Base-by-base conservation (phyloP, 2,329 filamentous ascomycete species). In the Penicillium sp. region DNA sequence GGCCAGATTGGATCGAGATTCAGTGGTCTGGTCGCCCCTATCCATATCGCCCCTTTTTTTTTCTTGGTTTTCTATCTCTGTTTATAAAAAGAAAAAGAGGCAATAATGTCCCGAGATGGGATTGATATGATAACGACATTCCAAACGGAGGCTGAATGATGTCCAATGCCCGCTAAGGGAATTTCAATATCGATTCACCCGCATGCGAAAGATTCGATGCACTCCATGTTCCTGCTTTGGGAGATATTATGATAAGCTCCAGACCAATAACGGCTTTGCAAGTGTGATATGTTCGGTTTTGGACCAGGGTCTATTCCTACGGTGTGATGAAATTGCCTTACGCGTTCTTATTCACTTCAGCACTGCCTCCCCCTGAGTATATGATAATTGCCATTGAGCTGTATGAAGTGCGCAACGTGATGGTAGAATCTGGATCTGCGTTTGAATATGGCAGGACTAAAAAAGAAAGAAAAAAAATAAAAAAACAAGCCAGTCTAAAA, bases 271-370 rank as follows among this genome's bases (percentile, higher is more conserved):
- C 55, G 53, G 47, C 18, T 40, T 36, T 44, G 6, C 43, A 18
- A 45, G 52, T 60, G 60, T 62, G 61, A 64, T 62, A 51, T 58
- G 59, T 60, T 63, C 51, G 42, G 54, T 61, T 58, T 56, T 59
- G 14, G 38, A 47, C 46, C 36, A 54, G 51, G 55, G 40, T 55
- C 41, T 52, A n/a, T n/a, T n/a, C n/a, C n/a, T n/a, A 32, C 40
- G 19, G 38, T 43, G 42, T 54, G 54, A 50, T 53, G 38, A 32
- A 11, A 32, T 34, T 39, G n/a, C 51, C 39, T 49, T 49, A 50
- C 51, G 51, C 34, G 51, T 53, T 53, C 48, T 39, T 39, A 19
- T 43, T 47, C 23, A 41, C 39, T 42, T 35, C 32, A 30, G 47
- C 36, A 42, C 47, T 42, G 47, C 47, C 47, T 49, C 47, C 47